Evolutionary conservation across 1,139 yeast genomes (phyloP), one percentile per base, ranked within the genome.

Genomic region (Torulaspora pretoriensis): DNA sequence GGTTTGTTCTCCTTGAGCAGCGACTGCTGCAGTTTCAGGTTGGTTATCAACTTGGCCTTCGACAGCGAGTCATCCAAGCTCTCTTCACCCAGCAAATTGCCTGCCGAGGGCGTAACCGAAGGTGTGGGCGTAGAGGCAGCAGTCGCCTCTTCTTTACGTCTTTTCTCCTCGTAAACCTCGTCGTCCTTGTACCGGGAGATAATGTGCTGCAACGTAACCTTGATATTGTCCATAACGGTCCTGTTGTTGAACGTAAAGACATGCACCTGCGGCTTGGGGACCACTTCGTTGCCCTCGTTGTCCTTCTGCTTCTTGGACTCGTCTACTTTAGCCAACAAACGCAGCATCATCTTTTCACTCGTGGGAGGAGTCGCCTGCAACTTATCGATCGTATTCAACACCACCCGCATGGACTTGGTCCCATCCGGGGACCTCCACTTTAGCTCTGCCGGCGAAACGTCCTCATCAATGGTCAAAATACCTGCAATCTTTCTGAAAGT

Each of bases 21-120:
- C 48, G 79, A 78, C 56, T 89, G 95, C 58, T 92, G 98, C 27
- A 92, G 70, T 43, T 79, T 81, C 40, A 80, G 75, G 62, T 92
- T 88, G 45, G 79, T 77, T 49, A 88, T 68, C 42, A 88, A 61
- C 43, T 71, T 73, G 46, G 68, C 68, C 3, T 72, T 64, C 27
- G 78, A 78, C 13, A 78, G 60, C 2, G 77, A 68, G 46, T 69
- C 73, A 37, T 68, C 72, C 30, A 69, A 47, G 12, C 56, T 58
- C 8, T 68, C 68, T 9, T 72, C 69, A 55, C 64, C 71, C 53
- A 64, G 69, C 38, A 65, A 1, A 71, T 69, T 5, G 34, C 46
- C 38, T 26, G 47, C 32, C 17, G 47, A 40, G 25, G 55, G 43
- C 9, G 50, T 35, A 16, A 30, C 37, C 13, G 62, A 53, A 5